Conservation (phyloP, 148 eudicot genomes). For the Rhododendron ovatum region DNA sequence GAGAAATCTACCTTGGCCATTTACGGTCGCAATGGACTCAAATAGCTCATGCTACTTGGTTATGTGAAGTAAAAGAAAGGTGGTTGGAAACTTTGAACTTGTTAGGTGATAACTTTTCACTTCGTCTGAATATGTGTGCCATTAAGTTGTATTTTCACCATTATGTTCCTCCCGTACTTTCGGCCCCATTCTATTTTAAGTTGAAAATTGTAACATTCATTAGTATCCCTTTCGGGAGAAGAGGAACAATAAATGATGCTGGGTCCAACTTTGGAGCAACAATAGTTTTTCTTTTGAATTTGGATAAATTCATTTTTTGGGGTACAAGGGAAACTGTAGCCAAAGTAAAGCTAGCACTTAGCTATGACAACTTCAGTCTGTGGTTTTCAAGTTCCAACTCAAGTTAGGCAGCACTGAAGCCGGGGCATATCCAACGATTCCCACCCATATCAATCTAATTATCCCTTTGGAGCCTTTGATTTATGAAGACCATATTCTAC, state of each 20-base stretch:
- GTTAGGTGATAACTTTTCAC: neutral
- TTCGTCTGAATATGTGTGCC: neutral
- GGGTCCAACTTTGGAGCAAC: neutral
- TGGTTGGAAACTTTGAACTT: neutral
- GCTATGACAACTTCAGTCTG: neutral
- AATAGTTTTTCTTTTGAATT: neutral
- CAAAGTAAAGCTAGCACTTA: neutral
- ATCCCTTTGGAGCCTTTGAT: neutral
- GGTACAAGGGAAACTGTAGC: neutral
- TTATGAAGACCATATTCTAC: neutral
- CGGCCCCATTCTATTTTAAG: neutral
- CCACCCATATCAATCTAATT: neutral
- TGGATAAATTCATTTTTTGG: neutral
- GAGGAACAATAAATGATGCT: neutral
- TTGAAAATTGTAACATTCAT: neutral
- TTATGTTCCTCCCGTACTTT: neutral
- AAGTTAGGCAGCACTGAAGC: neutral
- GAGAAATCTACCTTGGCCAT: no score
- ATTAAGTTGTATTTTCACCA: neutral
- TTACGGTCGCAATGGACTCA: neutral
- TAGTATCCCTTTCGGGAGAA: neutral
- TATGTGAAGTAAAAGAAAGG: neutral
- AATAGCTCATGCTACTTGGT: neutral
- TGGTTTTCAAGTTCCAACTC: neutral
- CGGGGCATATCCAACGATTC: neutral